Conservation (phyloP, 805 yeast species). For the Ogataea nonfermentans region DNA sequence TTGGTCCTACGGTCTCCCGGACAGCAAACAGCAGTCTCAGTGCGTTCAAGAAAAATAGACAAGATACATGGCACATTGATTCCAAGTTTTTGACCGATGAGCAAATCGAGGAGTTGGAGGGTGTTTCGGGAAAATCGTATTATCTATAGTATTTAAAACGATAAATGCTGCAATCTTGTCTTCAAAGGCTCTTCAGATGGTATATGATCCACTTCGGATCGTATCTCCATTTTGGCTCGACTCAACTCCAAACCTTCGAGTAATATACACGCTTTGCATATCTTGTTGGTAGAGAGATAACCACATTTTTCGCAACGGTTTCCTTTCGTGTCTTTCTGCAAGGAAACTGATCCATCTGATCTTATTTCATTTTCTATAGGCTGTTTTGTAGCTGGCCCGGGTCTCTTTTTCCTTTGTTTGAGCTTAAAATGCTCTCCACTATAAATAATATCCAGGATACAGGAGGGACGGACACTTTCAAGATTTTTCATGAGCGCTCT, state of each 20-base stretch:
- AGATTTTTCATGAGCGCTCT: slow-evolving; percentile 86
- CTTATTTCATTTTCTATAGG: slow-evolving; percentile 51
- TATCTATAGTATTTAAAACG: slow-evolving; percentile 61
- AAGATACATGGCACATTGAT: slow-evolving; percentile 96
- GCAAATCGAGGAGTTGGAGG: slow-evolving; percentile 88
- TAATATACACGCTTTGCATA: slow-evolving; percentile 91
- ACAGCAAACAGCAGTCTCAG: slow-evolving; percentile 80
- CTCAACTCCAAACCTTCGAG: slow-evolving; percentile 79
- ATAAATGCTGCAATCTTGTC: slow-evolving; percentile 55
- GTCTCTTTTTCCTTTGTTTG: slow-evolving; percentile 48
- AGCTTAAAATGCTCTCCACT: slow-evolving; percentile 86
- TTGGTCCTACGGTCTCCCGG: slow-evolving; percentile 76
- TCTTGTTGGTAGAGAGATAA: slow-evolving; percentile 78
- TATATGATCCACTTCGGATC: slow-evolving; percentile 45
- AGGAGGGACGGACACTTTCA: slow-evolving; percentile 86
- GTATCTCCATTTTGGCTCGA: slow-evolving; percentile 64
- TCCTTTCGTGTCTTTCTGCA: slow-evolving; percentile 47
- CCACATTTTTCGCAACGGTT: slow-evolving; percentile 88
- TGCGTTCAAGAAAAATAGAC: slow-evolving; percentile 85
- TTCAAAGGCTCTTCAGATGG: slow-evolving; percentile 66
- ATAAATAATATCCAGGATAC: slow-evolving; percentile 90
- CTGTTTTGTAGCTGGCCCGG: slow-evolving; percentile 36
- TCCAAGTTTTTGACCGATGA: slow-evolving; percentile 67
- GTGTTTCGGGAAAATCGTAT: slow-evolving; percentile 90
- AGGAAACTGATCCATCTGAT: slow-evolving; percentile 59